Conservation (phyloP, 2,329 filamentous ascomycete genomes). For the Monilinia fructigena region DNA sequence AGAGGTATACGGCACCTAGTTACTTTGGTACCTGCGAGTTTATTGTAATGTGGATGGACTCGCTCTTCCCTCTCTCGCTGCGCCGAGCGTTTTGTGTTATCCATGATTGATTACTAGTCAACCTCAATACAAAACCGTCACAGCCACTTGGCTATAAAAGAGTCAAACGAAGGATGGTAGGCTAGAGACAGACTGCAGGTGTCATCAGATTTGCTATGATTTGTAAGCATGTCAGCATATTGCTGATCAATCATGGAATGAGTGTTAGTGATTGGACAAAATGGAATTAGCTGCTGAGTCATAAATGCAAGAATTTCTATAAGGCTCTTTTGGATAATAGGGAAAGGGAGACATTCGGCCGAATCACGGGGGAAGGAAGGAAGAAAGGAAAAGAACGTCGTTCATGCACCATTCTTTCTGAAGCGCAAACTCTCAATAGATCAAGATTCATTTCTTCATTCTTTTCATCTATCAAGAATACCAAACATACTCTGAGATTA, state of each 20-base stretch:
- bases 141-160: not conserved
- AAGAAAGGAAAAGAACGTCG: no score
- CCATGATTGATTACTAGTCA: not conserved
- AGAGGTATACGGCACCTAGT: conserved; percentile 26
- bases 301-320: no score
- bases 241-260: not conserved
- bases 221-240: conserved; percentile 2
- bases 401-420: no score
- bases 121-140: not conserved
- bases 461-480: no score
- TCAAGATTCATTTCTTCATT: no score
- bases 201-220: not conserved
- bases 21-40: conserved; percentile 6
- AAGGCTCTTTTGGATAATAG: no score
- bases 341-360: no score
- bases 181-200: not conserved
- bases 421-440: no score
- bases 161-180: not conserved
- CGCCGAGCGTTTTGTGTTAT: not conserved
- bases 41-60: not conserved
- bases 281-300: not conserved
- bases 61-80: not conserved
- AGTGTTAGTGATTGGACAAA: not conserved
- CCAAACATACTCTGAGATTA: no score
- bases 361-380: no score